Conservation (phyloP, 1,284 basidiomycete species). For the Tylopilus orsonianus region DNA sequence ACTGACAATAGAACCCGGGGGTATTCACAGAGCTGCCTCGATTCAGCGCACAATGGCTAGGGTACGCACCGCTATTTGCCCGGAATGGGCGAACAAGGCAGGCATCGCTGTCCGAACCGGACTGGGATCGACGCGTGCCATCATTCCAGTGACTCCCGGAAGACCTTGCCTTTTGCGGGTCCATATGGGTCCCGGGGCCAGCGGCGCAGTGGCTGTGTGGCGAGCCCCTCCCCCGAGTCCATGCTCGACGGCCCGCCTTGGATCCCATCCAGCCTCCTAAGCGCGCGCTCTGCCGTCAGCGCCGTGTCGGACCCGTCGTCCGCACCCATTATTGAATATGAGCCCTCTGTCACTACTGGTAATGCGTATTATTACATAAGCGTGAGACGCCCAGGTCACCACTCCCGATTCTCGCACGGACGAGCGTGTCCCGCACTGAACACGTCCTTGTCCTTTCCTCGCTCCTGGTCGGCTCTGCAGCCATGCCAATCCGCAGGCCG, state of each 20-base stretch:
- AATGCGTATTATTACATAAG: conserved; percentile 35
- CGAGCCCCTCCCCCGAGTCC: neutral
- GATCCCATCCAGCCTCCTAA: neutral
- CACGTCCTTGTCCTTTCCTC: conserved; percentile 10
- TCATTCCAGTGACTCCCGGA: conserved; percentile 1
- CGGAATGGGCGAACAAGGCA: conserved; percentile 34
- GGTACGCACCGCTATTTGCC: conserved; percentile 28
- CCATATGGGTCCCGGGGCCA: conserved; percentile 40
- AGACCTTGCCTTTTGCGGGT: conserved; percentile 36
- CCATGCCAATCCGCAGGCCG: conserved; percentile 47
- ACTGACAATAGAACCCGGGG: neutral
- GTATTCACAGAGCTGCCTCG: conserved; percentile 10
- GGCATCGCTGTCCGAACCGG: conserved; percentile 6
- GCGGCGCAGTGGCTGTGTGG: conserved; percentile 35
- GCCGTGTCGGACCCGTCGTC: neutral
- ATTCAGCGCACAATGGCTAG: conserved; percentile 32
- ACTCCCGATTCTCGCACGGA: conserved; percentile 25
- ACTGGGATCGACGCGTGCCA: conserved; percentile 25
- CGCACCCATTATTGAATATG: too few species aligned
- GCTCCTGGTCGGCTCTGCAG: conserved; percentile 15
- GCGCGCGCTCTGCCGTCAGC: neutral
- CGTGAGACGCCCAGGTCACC: conserved; percentile 5
- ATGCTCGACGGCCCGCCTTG: neutral
- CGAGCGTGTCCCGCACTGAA: conserved; percentile 16
- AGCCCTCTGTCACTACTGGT: too few species aligned